Evolutionary conservation across 345 rosid genomes (phyloP).

Genomic region (Hibiscus mutabilis): DNA sequence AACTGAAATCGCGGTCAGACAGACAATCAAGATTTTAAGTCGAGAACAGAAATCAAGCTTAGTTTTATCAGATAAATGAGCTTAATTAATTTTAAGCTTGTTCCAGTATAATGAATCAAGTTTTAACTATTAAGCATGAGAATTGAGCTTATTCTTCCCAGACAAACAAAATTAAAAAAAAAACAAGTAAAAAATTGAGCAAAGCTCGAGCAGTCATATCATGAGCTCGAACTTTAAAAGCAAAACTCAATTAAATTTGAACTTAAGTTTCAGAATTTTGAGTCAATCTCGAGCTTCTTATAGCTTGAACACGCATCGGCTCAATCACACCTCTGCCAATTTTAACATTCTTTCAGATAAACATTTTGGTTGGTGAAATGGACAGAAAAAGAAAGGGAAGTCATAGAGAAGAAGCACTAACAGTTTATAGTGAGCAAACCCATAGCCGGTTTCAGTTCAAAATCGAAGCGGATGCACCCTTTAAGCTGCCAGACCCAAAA

Average conservation of each 20-base stretch:
- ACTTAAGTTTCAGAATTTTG: neutral
- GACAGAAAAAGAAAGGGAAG: neutral
- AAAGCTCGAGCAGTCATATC: neutral
- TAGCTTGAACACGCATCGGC: neutral
- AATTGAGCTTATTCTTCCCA: no score
- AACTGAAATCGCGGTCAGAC: neutral
- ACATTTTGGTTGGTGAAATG: constrained; percentile 1
- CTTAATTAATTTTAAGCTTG: neutral
- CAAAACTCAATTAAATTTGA: neutral
- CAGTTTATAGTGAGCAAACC: constrained; percentile 12
- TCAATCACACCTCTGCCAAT: neutral
- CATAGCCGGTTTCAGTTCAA: constrained; percentile 19
- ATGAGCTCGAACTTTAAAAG: neutral
- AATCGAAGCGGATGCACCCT: neutral
- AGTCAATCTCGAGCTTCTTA: neutral
- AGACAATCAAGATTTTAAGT: neutral
- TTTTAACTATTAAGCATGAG: no score
- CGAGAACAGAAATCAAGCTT: neutral
- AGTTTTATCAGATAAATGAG: neutral
- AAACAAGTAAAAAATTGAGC: neutral
- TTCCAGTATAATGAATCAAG: no score
- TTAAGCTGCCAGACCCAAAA: constrained; percentile 9
- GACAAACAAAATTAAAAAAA: no score
- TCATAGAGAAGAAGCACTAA: constrained; percentile 1
- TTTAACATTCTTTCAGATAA: neutral